Conservation (phyloP, 306 rosid genomes). For the Psophocarpus tetragonolobus region DNA sequence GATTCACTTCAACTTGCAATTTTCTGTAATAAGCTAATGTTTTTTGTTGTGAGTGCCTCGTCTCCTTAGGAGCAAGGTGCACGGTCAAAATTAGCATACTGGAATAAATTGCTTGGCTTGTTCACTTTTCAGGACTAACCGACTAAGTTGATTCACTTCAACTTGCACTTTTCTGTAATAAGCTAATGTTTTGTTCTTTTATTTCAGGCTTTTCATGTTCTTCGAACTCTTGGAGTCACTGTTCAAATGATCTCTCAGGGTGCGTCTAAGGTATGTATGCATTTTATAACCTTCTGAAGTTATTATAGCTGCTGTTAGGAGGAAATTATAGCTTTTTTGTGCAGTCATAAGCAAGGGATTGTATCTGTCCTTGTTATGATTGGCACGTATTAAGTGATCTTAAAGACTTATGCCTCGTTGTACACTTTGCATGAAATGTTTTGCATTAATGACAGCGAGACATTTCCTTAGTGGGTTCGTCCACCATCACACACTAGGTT, state of each 20-base stretch:
- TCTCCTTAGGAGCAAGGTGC: constrained; percentile 4
- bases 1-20: constrained; percentile 6
- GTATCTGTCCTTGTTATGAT: constrained; percentile 1
- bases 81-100: neutral
- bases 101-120: constrained; percentile 19
- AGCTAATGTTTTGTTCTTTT: constrained; percentile 23
- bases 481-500: neutral
- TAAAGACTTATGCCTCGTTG: neutral
- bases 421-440: neutral
- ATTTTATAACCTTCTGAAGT: constrained; percentile 12
- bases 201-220: constrained; percentile 79
- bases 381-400: neutral
- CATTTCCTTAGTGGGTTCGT: neutral
- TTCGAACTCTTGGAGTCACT: constrained; percentile 75
- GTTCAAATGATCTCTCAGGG: constrained; percentile 99
- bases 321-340: neutral
- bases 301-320: neutral
- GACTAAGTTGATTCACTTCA: constrained; percentile 16
- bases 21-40: constrained; percentile 26
- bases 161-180: constrained; percentile 20
- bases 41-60: constrained; percentile 1
- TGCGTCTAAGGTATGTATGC: constrained; percentile 89
- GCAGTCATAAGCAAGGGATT: neutral
- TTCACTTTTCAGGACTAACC: constrained; percentile 23
- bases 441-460: neutral